These are phyloP conservation scores for Fusarium oligoseptatum DNA, from an alignment of 2,329 filamentous ascomycete genomes.

Conservation along the genomic window DNA sequence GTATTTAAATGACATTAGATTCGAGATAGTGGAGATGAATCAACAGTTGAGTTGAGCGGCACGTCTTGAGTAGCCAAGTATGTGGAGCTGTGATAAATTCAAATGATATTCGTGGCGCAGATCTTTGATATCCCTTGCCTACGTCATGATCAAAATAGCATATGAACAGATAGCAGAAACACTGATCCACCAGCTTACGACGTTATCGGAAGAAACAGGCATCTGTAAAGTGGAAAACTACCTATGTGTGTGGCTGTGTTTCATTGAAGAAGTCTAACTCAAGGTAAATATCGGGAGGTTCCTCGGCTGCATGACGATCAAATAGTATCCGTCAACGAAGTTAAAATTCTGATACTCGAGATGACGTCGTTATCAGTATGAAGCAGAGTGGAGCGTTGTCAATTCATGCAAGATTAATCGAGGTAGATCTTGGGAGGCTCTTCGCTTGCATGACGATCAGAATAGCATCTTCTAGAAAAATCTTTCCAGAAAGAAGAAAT, in stretches of 20 bases:
- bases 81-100: neutral
- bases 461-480: neutral
- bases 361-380: neutral
- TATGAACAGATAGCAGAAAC: neutral
- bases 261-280: neutral
- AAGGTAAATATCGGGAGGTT: neutral
- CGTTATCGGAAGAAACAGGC: neutral
- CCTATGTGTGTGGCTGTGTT: neutral
- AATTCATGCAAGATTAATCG: neutral
- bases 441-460: neutral
- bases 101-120: neutral
- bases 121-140: neutral
- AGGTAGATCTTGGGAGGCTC: neutral
- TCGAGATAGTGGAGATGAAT: neutral
- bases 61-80: too few species aligned
- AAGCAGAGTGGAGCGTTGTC: neutral
- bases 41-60: neutral
- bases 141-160: neutral
- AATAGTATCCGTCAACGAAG: neutral
- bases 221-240: neutral
- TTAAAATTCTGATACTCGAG: neutral
- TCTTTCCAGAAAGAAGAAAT: neutral
- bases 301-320: neutral
- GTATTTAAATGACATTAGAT: neutral
- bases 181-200: neutral